These are phyloP conservation scores for Vanilla planifolia DNA, from an alignment of 106 monocot genomes.

Conservation along the genomic window DNA sequence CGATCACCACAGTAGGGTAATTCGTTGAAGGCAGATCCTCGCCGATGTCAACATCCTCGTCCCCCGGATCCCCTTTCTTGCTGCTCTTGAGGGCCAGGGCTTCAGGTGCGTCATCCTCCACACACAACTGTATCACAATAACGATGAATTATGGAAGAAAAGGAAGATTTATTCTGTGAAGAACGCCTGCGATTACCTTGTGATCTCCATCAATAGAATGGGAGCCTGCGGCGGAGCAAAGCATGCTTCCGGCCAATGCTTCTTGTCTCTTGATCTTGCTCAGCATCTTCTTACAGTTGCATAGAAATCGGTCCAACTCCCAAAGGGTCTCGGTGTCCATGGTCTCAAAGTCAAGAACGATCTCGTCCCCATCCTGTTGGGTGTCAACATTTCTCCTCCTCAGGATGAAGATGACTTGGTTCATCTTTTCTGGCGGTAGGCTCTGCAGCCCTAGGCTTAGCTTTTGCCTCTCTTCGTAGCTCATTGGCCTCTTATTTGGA, in stretches of 20 bases:
- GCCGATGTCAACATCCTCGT: slow-evolving; percentile 88
- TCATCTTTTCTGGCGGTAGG: slow-evolving; percentile 74
- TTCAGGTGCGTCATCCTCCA: slow-evolving; percentile 5
- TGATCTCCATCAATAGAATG: slow-evolving; percentile 7
- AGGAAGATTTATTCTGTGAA: neutral
- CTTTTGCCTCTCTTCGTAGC: slow-evolving; percentile 72
- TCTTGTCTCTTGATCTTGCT: slow-evolving; percentile 54
- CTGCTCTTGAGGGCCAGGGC: slow-evolving; percentile 17
- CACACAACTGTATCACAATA: neutral
- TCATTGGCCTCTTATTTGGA: slow-evolving; percentile 73
- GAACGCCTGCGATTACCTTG: slow-evolving; percentile 8
- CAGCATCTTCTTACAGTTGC: slow-evolving; percentile 63
- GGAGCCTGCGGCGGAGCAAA: neutral
- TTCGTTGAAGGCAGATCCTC: slow-evolving; percentile 69
- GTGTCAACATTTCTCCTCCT: slow-evolving; percentile 51
- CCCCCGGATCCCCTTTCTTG: slow-evolving; percentile 33
- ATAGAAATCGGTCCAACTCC: slow-evolving; percentile 76
- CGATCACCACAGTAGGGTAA: slow-evolving; percentile 74
- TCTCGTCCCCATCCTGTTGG: slow-evolving; percentile 48
- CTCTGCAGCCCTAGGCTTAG: slow-evolving; percentile 59
- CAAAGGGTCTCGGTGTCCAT: slow-evolving; percentile 88
- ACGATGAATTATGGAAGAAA: neutral
- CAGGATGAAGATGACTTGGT: slow-evolving; percentile 58
- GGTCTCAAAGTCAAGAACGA: slow-evolving; percentile 74
- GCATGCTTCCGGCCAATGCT: slow-evolving; percentile 6